These are phyloP conservation scores for Zygoascus tannicola DNA, from an alignment of 805 yeast genomes.

Conservation along the genomic window DNA sequence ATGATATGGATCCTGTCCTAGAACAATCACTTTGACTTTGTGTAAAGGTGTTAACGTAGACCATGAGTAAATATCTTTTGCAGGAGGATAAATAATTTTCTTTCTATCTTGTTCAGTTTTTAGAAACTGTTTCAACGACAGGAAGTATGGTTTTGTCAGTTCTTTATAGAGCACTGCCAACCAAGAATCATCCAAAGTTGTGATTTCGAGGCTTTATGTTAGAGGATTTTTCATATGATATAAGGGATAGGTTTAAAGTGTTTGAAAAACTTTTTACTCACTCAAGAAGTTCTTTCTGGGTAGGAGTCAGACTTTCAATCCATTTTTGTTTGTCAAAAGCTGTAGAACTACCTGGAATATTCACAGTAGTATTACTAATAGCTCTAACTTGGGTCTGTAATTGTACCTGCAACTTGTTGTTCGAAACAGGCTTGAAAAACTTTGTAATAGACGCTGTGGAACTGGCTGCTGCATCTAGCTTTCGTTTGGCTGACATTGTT, in stretches of 20 bases:
- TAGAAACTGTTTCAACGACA: slow-evolving; percentile 60
- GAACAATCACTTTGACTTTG: slow-evolving; percentile 62
- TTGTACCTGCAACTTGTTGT: slow-evolving; percentile 2
- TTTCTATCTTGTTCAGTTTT: slow-evolving; percentile 35
- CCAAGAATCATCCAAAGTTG: slow-evolving; percentile 72
- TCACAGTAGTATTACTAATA: slow-evolving; percentile 1
- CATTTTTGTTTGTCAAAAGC: slow-evolving; percentile 44
- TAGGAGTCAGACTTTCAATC: slow-evolving; percentile 39
- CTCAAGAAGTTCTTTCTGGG: slow-evolving; percentile 42
- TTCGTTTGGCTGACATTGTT: slow-evolving; percentile 10
- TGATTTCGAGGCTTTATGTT: slow-evolving; percentile 42
- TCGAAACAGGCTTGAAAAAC: slow-evolving; percentile 14
- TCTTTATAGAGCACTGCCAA: slow-evolving; percentile 57
- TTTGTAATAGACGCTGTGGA: slow-evolving; percentile 9
- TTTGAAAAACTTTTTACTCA: slow-evolving; percentile 16
- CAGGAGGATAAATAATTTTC: slow-evolving; percentile 68
- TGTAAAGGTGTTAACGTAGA: slow-evolving; percentile 72
- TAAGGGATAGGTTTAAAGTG: no score
- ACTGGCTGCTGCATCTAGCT: slow-evolving; percentile 12
- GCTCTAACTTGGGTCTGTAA: slow-evolving; percentile 4
- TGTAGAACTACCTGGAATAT: slow-evolving; percentile 7
- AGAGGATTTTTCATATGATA: no score
- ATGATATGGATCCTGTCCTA: slow-evolving; percentile 98
- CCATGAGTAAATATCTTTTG: slow-evolving; percentile 80
- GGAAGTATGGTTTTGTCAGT: slow-evolving; percentile 76